Conservation (phyloP, 805 yeast genomes). For the Cyberlindnera mycetangii region DNA sequence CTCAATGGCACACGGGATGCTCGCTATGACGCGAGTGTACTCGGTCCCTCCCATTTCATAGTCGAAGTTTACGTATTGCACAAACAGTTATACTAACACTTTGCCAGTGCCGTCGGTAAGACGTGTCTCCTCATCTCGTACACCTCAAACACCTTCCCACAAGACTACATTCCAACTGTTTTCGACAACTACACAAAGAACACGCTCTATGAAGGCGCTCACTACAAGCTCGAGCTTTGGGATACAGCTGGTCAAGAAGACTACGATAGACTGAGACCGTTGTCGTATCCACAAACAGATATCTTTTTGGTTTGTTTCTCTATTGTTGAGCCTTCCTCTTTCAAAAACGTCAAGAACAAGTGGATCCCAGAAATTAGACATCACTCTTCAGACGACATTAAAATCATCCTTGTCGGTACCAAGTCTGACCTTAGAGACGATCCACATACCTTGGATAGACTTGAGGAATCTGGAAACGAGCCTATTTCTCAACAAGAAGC, state of each 20-base stretch:
- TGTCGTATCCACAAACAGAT: slow-evolving; percentile 90
- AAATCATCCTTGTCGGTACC: slow-evolving; percentile 80
- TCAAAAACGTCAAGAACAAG: slow-evolving; percentile 74
- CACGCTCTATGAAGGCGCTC: slow-evolving; percentile 77
- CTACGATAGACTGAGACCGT: slow-evolving; percentile 84
- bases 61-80: no score
- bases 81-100: background rate
- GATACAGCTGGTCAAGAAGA: slow-evolving; percentile 97
- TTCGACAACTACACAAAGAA: slow-evolving; percentile 90
- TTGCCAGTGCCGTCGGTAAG: slow-evolving; percentile 78
- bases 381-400: slow-evolving; percentile 70
- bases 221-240: slow-evolving; percentile 85
- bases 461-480: slow-evolving; percentile 56
- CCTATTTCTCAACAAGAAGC: slow-evolving; percentile 69
- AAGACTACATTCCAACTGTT: slow-evolving; percentile 91
- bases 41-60: no score
- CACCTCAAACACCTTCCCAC: slow-evolving; percentile 90
- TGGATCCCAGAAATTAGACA: slow-evolving; percentile 87
- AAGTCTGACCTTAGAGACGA: slow-evolving; percentile 84
- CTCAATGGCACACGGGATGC: no score
- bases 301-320: slow-evolving; percentile 85
- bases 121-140: slow-evolving; percentile 85
- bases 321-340: slow-evolving; percentile 75
- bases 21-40: no score
- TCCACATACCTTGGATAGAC: slow-evolving; percentile 61